Evolutionary conservation across 108 stramenopile species (phyloP), one percentile per base, ranked within the genome.

Genomic region (Nannochloropsis gaditana): DNA sequence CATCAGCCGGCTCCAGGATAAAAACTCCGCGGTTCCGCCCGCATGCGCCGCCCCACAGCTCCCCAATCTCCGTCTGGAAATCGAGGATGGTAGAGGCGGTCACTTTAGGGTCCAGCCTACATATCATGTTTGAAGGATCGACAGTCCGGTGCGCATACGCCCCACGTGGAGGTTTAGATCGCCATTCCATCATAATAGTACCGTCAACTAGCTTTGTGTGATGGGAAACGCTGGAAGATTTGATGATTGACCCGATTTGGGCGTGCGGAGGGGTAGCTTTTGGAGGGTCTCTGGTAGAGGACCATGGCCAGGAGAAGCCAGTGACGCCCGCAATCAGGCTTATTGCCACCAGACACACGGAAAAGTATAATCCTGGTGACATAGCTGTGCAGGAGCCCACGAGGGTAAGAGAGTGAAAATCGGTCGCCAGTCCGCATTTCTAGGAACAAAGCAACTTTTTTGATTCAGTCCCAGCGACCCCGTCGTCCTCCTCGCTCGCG

Each of bases 21-120:
- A 96, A 95, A 31, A 94, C 95, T 50, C 95, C 95, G 8, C 95
- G 93, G 87, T 96, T 96, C 47, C 86, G 88, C 19, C 94, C 94
- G 87, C 95, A 96, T 42, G 92, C 84, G 44, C 92, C 80, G 2
- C 95, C 95, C 90, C 95, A 96, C 81, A 94, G 85, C 21, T 93
- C 82, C 9, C 93, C 94, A 82, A 96, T 86, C 85, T 95, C 93
- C 73, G 88, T 81, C 88, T 93, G 89, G 43, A 89, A 90, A 42
- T 86, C 87, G 19, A 86, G 86, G 8, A 90, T 41, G 11, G 89
- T 83, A 42, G 42, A 31, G 80, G 84, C 82, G 21, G 85, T 90
- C 5, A 90, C 79, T 84, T 90, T 90, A 5, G 89, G 89, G 45
- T 89, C 89, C 42, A 89, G 88, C 83, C 82, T 43, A 84, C 89